Conservation (phyloP, 352 stramenopile genomes). For the Pythium guiyangense region DNA sequence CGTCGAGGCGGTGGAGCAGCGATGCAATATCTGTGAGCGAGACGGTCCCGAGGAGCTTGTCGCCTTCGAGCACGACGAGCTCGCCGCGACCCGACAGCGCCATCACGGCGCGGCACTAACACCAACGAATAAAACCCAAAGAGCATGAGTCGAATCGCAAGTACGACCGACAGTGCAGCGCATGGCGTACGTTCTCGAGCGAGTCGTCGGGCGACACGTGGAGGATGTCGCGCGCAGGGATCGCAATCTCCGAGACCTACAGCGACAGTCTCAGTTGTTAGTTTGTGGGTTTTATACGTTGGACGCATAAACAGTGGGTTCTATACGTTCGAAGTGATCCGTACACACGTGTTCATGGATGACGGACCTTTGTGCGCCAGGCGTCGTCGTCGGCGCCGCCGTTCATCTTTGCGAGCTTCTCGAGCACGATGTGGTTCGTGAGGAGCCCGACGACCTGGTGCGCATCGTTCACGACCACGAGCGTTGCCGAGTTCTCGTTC, state of each 20-base stretch:
- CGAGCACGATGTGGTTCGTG: slow-evolving; percentile 68
- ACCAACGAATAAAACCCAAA: no score
- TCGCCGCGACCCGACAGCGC: slow-evolving; percentile 63
- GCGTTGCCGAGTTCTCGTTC: slow-evolving; percentile 73
- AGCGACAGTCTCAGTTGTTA: no score
- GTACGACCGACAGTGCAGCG: no score
- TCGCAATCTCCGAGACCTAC: slow-evolving; percentile 57
- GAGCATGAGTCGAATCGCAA: no score
- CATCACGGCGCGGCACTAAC: slow-evolving; percentile 77
- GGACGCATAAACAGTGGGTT: no score
- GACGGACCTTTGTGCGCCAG: slow-evolving; percentile 57
- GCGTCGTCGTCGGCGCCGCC: slow-evolving; percentile 26
- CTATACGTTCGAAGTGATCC: neutral
- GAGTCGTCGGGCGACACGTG: slow-evolving; percentile 73
- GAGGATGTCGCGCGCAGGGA: slow-evolving; percentile 67
- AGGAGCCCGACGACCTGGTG: slow-evolving; percentile 74
- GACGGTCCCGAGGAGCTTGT: slow-evolving; percentile 70
- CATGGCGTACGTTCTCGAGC: slow-evolving; percentile 49
- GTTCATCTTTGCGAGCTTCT: slow-evolving; percentile 57
- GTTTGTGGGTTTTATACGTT: no score
- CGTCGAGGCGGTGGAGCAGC: slow-evolving; percentile 60
- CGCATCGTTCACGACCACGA: slow-evolving; percentile 66
- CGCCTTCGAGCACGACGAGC: slow-evolving; percentile 59
- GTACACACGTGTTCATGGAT: neutral
- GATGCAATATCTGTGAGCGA: slow-evolving; percentile 77